phyloP scores from a whole-genome alignment of 305 asterid genomes.

The Rubia balearica region DNA sequence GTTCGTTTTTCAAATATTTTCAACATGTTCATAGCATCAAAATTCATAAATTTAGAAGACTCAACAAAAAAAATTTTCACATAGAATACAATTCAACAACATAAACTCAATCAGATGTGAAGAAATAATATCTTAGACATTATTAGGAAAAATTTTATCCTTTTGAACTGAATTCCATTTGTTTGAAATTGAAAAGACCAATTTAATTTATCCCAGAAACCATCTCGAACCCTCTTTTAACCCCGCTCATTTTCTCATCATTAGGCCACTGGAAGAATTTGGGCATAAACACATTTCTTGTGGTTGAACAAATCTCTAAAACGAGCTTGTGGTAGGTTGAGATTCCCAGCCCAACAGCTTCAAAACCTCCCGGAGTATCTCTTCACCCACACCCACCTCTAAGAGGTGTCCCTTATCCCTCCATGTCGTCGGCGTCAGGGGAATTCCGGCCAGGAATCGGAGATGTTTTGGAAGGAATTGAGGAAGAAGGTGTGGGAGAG shows the following conservation, averaged over 20 bases:
- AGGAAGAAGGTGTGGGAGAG: too few species aligned
- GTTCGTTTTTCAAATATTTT: too few species aligned
- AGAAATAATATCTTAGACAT: too few species aligned
- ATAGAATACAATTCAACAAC: too few species aligned
- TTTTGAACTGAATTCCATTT: too few species aligned
- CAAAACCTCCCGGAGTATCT: conserved; percentile 66
- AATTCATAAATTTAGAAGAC: too few species aligned
- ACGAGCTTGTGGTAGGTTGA: conserved; percentile 81
- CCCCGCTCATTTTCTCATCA: conserved; percentile 20
- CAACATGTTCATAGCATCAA: too few species aligned
- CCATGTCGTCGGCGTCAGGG: conserved; percentile 13
- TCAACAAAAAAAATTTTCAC: too few species aligned
- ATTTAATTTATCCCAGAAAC: conserved; percentile 47
- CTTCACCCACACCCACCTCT: conserved; percentile 66
- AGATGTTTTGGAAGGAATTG: too few species aligned
- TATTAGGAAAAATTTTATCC: too few species aligned
- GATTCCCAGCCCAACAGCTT: conserved; percentile 67
- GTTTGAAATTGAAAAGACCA: too few species aligned
- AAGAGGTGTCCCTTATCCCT: conserved; percentile 17
- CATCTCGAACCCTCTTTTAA: conserved; percentile 31
- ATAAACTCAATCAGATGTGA: too few species aligned
- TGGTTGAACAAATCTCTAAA: conserved; percentile 68
- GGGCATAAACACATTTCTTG: conserved; percentile 46
- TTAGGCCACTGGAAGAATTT: conserved; percentile 71
- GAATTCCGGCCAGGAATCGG: conserved; percentile 17